Conservation (phyloP, 2,329 filamentous ascomycete species). For the Hortaea sp. region DNA sequence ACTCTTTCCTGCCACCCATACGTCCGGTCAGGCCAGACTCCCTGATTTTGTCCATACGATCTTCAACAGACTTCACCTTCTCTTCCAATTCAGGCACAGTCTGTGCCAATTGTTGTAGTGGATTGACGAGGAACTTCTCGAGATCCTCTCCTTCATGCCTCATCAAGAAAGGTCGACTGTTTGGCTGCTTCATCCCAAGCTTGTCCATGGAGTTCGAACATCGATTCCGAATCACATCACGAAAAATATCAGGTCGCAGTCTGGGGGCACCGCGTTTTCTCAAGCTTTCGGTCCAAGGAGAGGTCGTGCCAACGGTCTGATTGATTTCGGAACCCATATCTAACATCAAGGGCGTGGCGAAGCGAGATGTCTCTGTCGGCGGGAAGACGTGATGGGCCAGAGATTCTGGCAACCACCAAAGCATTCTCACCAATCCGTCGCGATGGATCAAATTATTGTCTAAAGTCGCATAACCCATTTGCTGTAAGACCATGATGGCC, state of each 20-base stretch:
- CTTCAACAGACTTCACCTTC: not conserved
- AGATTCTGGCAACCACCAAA: slow-evolving; percentile 60
- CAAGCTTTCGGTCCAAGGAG: not conserved
- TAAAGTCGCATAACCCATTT: slow-evolving; percentile 48
- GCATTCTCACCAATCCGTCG: slow-evolving; percentile 69
- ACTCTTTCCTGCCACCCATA: not conserved
- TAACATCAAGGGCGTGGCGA: not conserved
- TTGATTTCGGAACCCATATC: not conserved
- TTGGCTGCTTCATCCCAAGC: slow-evolving; percentile 1
- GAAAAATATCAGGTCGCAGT: not conserved
- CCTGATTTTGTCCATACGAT: not conserved
- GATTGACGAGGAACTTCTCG: not conserved
- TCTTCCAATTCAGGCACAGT: not conserved
- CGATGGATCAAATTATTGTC: slow-evolving; percentile 46
- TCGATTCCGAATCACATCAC: not conserved
- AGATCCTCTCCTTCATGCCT: not conserved
- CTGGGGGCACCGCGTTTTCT: not conserved
- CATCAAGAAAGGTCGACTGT: not conserved
- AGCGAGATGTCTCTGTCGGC: not conserved
- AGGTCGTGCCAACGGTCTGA: not conserved
- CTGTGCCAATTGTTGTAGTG: not conserved
- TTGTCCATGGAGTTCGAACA: not conserved
- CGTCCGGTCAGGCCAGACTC: not conserved
- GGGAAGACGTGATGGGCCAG: not conserved
- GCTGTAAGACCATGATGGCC: slow-evolving; percentile 44